These are phyloP conservation scores for Wickerhamiella nectarea DNA, from an alignment of 805 yeast genomes.

Conservation along the genomic window DNA sequence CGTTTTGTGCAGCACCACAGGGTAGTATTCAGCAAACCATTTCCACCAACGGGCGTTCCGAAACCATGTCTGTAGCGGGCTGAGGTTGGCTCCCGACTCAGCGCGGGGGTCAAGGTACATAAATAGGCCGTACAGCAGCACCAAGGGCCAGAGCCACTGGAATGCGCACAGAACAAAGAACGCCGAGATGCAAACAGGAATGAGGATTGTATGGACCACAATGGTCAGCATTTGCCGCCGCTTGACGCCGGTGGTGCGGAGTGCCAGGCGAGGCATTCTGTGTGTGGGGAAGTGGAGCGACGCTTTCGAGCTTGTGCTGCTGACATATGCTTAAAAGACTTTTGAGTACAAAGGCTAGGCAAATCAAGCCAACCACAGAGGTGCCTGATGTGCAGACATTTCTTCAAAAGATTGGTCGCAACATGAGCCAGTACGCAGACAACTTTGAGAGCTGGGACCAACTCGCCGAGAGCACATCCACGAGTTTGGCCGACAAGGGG, in stretches of 20 bases:
- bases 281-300: not conserved
- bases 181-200: conserved; percentile 34
- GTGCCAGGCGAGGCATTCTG: conserved; percentile 4
- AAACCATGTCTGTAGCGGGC: conserved; percentile 43
- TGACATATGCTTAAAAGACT: not conserved
- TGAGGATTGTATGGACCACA: conserved; percentile 59
- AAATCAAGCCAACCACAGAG: conserved; percentile 31
- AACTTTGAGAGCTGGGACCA: conserved; percentile 60
- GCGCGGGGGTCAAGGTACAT: conserved; percentile 51
- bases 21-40: conserved; percentile 67
- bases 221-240: conserved; percentile 56
- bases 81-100: conserved; percentile 53
- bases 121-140: conserved; percentile 49
- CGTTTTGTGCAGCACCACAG: conserved; percentile 57
- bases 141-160: conserved; percentile 52
- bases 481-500: conserved; percentile 58
- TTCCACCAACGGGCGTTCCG: conserved; percentile 50
- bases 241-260: conserved; percentile 23
- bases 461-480: conserved; percentile 44
- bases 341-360: not conserved
- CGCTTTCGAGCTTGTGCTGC: not conserved
- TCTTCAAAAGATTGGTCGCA: conserved; percentile 66
- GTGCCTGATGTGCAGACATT: conserved; percentile 65
- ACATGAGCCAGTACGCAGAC: conserved; percentile 51
- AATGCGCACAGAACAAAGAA: conserved; percentile 46